Evolutionary conservation across 805 yeast species (phyloP).

Genomic region (Suhomyces sp.): DNA sequence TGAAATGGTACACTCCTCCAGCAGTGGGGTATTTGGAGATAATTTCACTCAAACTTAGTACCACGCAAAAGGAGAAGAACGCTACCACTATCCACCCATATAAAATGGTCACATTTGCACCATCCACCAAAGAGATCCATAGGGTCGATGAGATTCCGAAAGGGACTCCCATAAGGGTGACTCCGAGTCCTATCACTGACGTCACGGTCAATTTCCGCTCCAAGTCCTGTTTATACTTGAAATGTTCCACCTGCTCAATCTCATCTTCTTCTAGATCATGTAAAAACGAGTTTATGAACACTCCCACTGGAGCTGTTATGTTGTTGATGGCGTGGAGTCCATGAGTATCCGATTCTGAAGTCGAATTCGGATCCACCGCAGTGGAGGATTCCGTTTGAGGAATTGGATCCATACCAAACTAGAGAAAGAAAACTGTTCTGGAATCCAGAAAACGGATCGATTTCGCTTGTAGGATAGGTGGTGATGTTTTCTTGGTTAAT

Average conservation of each 20-base stretch:
- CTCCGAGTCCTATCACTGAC: constrained; percentile 75
- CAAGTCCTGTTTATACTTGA: constrained; percentile 71
- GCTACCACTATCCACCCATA: constrained; percentile 75
- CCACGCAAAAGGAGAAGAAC: constrained; percentile 60
- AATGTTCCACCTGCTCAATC: constrained; percentile 63
- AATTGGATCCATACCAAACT: too few relatives aligned
- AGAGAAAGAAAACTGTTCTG: too few relatives aligned
- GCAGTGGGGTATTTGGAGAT: constrained; percentile 76
- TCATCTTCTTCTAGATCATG: constrained; percentile 40
- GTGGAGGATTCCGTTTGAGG: too few relatives aligned
- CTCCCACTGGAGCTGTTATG: too few relatives aligned
- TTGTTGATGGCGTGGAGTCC: too few relatives aligned
- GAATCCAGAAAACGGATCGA: too few relatives aligned
- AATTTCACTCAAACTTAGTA: constrained; percentile 74
- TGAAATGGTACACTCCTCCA: constrained; percentile 74
- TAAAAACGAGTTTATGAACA: constrained; percentile 7
- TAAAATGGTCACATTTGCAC: constrained; percentile 72
- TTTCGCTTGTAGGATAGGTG: too few relatives aligned
- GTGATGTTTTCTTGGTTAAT: too few relatives aligned
- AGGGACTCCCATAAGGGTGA: constrained; percentile 80
- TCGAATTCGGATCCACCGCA: too few relatives aligned
- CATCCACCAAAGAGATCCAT: constrained; percentile 69
- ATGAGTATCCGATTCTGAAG: too few relatives aligned
- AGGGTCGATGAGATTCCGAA: constrained; percentile 74
- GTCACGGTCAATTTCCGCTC: constrained; percentile 66